Base-by-base conservation (phyloP, 2,329 filamentous ascomycete species). In the Arthrinium puccinioides region DNA sequence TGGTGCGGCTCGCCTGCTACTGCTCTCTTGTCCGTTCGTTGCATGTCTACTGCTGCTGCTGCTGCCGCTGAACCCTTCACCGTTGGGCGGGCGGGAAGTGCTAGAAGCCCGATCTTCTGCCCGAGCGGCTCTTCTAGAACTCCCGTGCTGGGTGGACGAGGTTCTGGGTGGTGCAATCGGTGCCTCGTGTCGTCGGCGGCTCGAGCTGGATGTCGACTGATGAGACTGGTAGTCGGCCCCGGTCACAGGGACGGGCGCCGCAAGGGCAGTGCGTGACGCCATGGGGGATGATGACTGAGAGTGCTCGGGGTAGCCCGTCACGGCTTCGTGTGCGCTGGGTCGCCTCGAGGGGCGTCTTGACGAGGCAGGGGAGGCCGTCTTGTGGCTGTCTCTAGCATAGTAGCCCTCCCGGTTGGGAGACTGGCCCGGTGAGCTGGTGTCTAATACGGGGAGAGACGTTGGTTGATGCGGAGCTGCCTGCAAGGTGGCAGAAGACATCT, bases 141-240 rank as follows among this genome's bases (percentile, higher is more conserved):
- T 62, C n/a, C 49, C 61, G 58, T 64, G 72, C 46, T 79, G 76
- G 46, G 79, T 83, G 29, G 87, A 92, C 11, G 88, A 94, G 7
- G 85, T 89, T 53, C 88, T 78, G 24, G 86, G 85, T 32, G 85
- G 88, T 38, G 84, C 81, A 49, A 86, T 72, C 18, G 85, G 82
- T 37, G 84, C 78, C 65, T 73, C 78, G 61, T 69, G 75, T 62
- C 64, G 74, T 63, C 69, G 66, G 52, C 70, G 68, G 51, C 73
- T 71, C 44, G 69, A 64, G 39, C 65, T 52, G 15, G 66, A 51
- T 20, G 64, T 58, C 13, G 25, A 14, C 15, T 27, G 25, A 5
- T 36, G 36, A 13, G 37, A 16, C 26, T 66, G 57, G 30, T 70
- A 63, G 32, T 73, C 63, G 41, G 62, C 50, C 20, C 66, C 59